Evolutionary conservation across 192 early-diverging fungal genomes (phyloP), one percentile per base, ranked within the genome.

Genomic region (Backusella australiensis): DNA sequence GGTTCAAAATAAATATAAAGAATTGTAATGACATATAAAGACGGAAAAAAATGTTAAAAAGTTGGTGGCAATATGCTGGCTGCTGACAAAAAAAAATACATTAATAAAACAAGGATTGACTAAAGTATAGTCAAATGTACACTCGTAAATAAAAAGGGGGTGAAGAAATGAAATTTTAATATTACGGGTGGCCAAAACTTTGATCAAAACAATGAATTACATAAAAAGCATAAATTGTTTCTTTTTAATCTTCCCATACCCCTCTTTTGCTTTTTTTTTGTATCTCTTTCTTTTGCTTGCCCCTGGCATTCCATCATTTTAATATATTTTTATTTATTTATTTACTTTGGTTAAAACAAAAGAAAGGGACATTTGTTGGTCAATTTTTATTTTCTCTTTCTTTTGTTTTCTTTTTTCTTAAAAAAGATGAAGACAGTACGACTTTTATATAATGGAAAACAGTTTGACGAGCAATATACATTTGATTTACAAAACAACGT

Each of bases 391-490:
- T 44, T 17, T 36, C 15, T 74, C 56, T 74, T 49, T 74, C 38
- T 66, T 34, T 74, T 63, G 56, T 34, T 74, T n/a, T 74, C 32
- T 66, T 68, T 14, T 69, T 29, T 6, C 36, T 63, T 29, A 63
- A 9, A 63, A 63, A 63, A 63, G 12, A 74, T 74, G 72, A 74
- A 74, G 53, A 63, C 41, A 21, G 53, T 65, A 17, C 72, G 56
- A 5, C 34, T 74, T 15, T 26, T 36, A 59, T 52, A 36, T 19
- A 23, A 34, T 7, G 34, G 46, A n/a, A 63, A 63, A 35, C 29
- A 74, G 39, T 74, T 74, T 21, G 72, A 74, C 63, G 52, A 74
- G 7, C 72, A 74, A 35, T 74, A 74, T 23, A 65, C 56, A 41
- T 65, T 74, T 39, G 72, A 74, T 49, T 34, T 74, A 23, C 34